Base-by-base conservation (phyloP, 108 stramenopile species). In the Chaetoceros muelleri region DNA sequence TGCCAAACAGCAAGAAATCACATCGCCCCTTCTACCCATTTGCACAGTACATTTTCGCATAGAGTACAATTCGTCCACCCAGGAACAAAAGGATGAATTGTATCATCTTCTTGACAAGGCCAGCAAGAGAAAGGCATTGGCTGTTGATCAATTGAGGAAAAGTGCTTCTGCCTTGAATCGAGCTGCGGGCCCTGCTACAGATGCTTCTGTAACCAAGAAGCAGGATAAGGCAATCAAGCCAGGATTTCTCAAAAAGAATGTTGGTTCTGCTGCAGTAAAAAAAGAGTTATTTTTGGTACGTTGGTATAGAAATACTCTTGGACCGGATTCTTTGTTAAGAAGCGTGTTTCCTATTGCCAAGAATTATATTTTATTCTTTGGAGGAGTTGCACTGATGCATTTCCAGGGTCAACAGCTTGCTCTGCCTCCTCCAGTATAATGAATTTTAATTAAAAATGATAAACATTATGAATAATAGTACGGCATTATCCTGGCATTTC, bases 381-480 rank as follows among this genome's bases (percentile, higher is more conserved):
- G 81, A 0, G 73, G 70, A 19, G 78, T 78, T 17, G 53, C 66
- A 0, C 57, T 84, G 22, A 62, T 84, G 49, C 84, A 90, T 60
- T 90, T 69, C 55, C 72, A 74, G 51, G 88, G 88, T 23, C 81
- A 90, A 31, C 44, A 72, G 34, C 50, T 86, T 24, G 78, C 88
- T 16, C 66, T 90, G n/a, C 88, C 88, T 47, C 74, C 88, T 46
- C 88, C 84, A 40, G 82, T 86, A 2, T 90, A 74, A 78, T 30
- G 16, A 18, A 7, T 13, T 2, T 8, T 17, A 20, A 52, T 53
- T 53, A 40, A 40, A 10, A 40, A 40, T n/a, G n/a, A n/a, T n/a
- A n/a, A n/a, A n/a, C n/a, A n/a, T n/a, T n/a, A n/a, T n/a, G n/a
- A n/a, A n/a, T n/a, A n/a, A n/a, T n/a, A n/a, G n/a, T n/a, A n/a